Evolutionary conservation across 2,329 filamentous ascomycete species (phyloP), one percentile per base, ranked within the genome.

Genomic region (Colletotrichum higginsianum): DNA sequence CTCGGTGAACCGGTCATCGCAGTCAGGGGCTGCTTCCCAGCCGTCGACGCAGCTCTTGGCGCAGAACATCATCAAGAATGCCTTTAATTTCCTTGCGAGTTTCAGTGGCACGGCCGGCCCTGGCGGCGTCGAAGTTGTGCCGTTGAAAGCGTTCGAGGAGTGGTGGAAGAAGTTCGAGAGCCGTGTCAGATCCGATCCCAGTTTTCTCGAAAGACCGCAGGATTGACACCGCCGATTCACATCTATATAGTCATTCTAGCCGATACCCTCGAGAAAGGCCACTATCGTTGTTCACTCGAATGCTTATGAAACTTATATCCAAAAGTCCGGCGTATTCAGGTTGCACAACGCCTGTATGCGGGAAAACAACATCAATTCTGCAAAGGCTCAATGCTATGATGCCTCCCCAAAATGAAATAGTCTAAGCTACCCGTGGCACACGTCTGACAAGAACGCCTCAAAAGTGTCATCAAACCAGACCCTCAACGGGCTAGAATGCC

Each of bases 91-190:
- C 80, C 86, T 99, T 68, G 91, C 96, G 4, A 93, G 94, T 77
- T 98, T 97, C 85, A 94, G 92, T 71, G 90, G 90, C 47, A 87
- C 88, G 67, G 85, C 86, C 2, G 87, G 86, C 2, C 84, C 85
- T 35, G 87, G 85, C 2, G 93, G 93, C 0, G 89, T 93, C 56
- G 96, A 98, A 80, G 93, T 97, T 15, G 94, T 99, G 30, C 95
- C 96, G n/a, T 83, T 99, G 74, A 96, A 94, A 83, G 94, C 93
- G 6, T 99, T 99, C 80, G 93, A 97, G 83, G 94, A 97, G 70
- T 99, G 97, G 96, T 99, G 97, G 96, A 89, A 87, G 72, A 98
- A 98, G 83, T 99, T 99, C 83, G 96, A 99, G 85, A 89, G 90
- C 73, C 92, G 91, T 79, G 89, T 99, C 49, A 92, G 95, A 77